phyloP scores from a whole-genome alignment of 257 asterid genomes.

The Salvia rosmarinus region DNA sequence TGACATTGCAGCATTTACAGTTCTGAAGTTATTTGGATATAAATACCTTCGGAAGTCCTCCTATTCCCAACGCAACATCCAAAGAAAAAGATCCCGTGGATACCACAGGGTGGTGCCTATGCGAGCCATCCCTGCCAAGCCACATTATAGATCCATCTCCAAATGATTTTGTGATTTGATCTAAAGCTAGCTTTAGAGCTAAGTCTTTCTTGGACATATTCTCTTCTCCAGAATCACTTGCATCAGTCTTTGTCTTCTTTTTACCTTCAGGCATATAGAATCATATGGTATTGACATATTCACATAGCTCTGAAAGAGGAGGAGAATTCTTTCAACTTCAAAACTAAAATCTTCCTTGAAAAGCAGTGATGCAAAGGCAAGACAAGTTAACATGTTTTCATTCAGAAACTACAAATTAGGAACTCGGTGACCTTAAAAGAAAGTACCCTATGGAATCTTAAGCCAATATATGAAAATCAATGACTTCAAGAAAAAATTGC shows the following conservation, averaged over 20 bases:
- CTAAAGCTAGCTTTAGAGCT: slow-evolving; percentile 82
- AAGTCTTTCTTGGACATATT: slow-evolving; percentile 89
- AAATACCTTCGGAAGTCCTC: slow-evolving; percentile 94
- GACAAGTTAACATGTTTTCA: neutral
- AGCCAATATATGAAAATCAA: neutral
- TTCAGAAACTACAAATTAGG: slow-evolving; percentile 19
- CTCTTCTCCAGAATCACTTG: slow-evolving; percentile 85
- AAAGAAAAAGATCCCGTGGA: slow-evolving; percentile 92
- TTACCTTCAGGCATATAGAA: slow-evolving; percentile 48
- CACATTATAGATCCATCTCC: slow-evolving; percentile 98
- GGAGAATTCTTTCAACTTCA: neutral
- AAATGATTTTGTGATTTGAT: slow-evolving; percentile 78
- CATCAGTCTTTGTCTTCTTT: slow-evolving; percentile 67
- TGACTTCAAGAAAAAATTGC: neutral
- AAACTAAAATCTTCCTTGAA: neutral
- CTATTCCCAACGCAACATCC: slow-evolving; percentile 86
- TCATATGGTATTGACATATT: neutral
- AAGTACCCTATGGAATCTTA: neutral
- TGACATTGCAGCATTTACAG: neutral
- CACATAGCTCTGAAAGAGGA: neutral
- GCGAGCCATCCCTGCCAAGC: slow-evolving; percentile 67
- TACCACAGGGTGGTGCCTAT: slow-evolving; percentile 70
- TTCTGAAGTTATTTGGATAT: neutral
- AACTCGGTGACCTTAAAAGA: neutral
- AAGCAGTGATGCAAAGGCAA: neutral